A percentile compares a stretch with the other conserved stretches of the same genome.
Conservation (phyloP, 768 basidiomycete species). For the Lactarius tabidus region DNA sequence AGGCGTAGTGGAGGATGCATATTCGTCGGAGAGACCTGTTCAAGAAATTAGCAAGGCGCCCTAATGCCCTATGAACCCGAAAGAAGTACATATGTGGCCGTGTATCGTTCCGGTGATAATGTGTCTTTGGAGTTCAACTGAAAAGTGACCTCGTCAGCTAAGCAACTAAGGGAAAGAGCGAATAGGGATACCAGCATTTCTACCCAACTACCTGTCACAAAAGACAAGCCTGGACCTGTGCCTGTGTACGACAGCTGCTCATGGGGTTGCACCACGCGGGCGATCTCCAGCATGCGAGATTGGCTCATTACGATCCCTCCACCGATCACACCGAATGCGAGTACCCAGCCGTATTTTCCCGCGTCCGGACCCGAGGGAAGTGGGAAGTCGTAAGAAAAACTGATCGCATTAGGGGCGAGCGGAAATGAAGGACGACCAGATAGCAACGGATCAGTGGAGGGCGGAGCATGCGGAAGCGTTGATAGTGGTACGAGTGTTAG, state of each 20-base stretch:
- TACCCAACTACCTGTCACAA: conserved; percentile 57
- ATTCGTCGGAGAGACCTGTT: conserved; percentile 60
- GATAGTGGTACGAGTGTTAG: conserved; percentile 44
- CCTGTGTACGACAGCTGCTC: conserved; percentile 44
- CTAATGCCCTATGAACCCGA: background rate
- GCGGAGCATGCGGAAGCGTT: conserved; percentile 36
- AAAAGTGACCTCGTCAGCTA: background rate
- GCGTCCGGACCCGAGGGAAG: conserved; percentile 34
- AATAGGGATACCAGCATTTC: conserved; percentile 48
- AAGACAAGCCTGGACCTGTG: conserved; percentile 42
- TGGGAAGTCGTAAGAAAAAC: conserved; percentile 52
- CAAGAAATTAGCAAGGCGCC: conserved; percentile 8
- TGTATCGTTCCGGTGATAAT: conserved; percentile 59
- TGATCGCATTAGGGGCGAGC: conserved; percentile 43
- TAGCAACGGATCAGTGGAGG: conserved; percentile 27
- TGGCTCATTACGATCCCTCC: conserved; percentile 71
- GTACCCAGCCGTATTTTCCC: conserved; percentile 49
- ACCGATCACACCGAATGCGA: conserved; percentile 76
- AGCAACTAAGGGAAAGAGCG: background rate
- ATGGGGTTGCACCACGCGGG: conserved; percentile 55
- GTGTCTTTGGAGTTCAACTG: conserved; percentile 51
- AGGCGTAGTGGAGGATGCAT: conserved; percentile 67
- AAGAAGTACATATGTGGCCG: conserved; percentile 57
- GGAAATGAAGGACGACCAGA: conserved; percentile 49
- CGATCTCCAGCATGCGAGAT: conserved; percentile 68